Percentiles rank a stretch among this genome's conserved stretches.
Conservation (phyloP, 192 early-diverging fungal genomes). For the Mortierella antarctica region DNA sequence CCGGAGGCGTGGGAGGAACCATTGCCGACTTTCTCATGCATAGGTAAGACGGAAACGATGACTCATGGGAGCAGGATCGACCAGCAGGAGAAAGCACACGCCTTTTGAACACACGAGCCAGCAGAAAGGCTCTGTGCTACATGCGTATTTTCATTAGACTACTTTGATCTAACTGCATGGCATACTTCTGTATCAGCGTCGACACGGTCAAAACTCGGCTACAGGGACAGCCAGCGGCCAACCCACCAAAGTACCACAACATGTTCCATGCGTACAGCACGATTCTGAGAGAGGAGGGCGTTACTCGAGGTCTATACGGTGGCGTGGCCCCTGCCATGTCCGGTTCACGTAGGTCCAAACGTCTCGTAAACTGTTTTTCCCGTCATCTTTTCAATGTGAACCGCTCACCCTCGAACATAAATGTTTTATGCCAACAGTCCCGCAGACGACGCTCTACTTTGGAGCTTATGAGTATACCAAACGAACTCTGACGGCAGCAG, state of each 20-base stretch:
- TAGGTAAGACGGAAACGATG: conserved; percentile 46
- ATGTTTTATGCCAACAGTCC: conserved; percentile 44
- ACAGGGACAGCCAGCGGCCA: conserved; percentile 61
- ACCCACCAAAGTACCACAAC: conserved; percentile 63
- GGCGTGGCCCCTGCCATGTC: conserved; percentile 69
- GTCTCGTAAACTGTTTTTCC: neutral
- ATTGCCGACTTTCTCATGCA: conserved; percentile 58
- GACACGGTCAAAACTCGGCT: conserved; percentile 70
- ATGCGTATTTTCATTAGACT: neutral
- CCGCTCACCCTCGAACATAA: no score
- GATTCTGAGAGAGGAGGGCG: conserved; percentile 65
- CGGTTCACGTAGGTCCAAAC: conserved; percentile 47
- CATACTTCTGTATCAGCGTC: conserved; percentile 11
- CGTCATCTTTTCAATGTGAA: neutral
- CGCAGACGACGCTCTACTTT: conserved; percentile 68
- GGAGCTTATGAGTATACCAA: conserved; percentile 69
- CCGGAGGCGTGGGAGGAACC: conserved; percentile 63
- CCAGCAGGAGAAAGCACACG: neutral
- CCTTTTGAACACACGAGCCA: neutral
- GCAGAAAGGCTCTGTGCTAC: neutral
- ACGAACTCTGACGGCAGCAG: conserved; percentile 59
- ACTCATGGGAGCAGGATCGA: neutral
- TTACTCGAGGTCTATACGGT: conserved; percentile 62
- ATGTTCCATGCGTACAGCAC: conserved; percentile 67
- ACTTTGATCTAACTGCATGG: neutral